A percentile compares a stretch with the other conserved stretches of the same genome.
phyloP scores from a whole-genome alignment of 1,284 basidiomycete genomes.

The Sutorius eximius region DNA sequence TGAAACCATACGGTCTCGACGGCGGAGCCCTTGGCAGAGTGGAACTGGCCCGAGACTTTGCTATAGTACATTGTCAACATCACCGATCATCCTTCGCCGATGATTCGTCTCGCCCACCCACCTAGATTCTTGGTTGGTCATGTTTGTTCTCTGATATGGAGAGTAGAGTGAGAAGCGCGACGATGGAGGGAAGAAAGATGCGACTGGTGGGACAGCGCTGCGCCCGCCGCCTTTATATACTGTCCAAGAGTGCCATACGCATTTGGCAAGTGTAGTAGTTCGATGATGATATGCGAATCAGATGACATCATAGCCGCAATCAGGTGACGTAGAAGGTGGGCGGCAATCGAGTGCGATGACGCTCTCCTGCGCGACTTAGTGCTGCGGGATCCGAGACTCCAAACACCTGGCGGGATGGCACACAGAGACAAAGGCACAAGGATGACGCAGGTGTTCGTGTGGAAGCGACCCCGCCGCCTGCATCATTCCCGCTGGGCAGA shows the following conservation, averaged over 20 bases:
- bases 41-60: constrained; percentile 63
- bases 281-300: constrained; percentile 22
- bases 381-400: constrained; percentile 1
- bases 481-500: background rate
- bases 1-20: constrained; percentile 51
- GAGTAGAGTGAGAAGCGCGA: background rate
- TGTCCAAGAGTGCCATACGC: constrained; percentile 15
- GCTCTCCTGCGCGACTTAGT: background rate
- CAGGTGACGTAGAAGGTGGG: constrained; percentile 22
- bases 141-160: background rate
- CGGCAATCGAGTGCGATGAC: constrained; percentile 11
- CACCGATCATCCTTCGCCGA: rapidly evolving
- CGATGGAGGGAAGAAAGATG: constrained; percentile 2
- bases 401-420: background rate
- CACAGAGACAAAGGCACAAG: background rate
- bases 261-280: constrained; percentile 33
- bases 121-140: constrained; percentile 33
- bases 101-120: constrained; percentile 9
- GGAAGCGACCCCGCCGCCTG: background rate
- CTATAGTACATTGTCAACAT: constrained; percentile 30
- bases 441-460: background rate
- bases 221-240: constrained; percentile 30
- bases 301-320: constrained; percentile 33
- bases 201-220: background rate
- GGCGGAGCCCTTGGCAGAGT: constrained; percentile 58